phyloP scores from a whole-genome alignment of 1,284 basidiomycete species.

The Hemileia vastatrix region DNA sequence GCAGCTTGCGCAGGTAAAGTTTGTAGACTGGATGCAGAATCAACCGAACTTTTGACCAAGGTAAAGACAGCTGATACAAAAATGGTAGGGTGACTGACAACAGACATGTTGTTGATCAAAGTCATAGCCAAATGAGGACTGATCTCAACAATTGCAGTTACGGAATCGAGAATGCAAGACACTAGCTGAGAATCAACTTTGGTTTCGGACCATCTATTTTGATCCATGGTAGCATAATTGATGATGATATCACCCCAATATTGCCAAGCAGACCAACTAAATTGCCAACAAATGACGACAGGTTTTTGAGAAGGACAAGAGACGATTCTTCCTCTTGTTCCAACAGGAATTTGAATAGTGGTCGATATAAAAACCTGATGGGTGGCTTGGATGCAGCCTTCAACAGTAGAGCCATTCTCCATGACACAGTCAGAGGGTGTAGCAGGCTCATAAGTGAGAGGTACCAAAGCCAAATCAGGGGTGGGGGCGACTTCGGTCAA shows the following conservation, averaged over 20 bases:
- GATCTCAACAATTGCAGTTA: slow-evolving; percentile 12
- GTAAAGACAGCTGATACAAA: slow-evolving; percentile 18
- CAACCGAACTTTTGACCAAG: slow-evolving; percentile 11
- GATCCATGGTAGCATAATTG: no score
- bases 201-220: slow-evolving; percentile 17
- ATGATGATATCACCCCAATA: slow-evolving; percentile 19
- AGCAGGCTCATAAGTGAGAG: no score
- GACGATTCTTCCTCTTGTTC: slow-evolving; percentile 16
- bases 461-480: no score
- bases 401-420: no score
- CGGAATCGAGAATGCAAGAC: slow-evolving; percentile 9
- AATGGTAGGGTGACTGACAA: slow-evolving; percentile 6
- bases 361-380: slow-evolving; percentile 16
- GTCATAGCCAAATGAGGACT: slow-evolving; percentile 6
- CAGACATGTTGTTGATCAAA: slow-evolving; percentile 15
- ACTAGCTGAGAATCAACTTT: slow-evolving; percentile 12
- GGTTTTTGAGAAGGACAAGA: slow-evolving; percentile 14
- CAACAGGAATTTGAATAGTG: slow-evolving; percentile 14
- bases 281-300: slow-evolving; percentile 19
- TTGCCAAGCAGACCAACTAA: slow-evolving; percentile 20
- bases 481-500: no score
- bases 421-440: no score
- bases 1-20: slow-evolving; percentile 16
- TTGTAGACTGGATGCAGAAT: slow-evolving; percentile 10
- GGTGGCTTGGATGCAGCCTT: slow-evolving; percentile 22